Conservation (phyloP, 2,329 filamentous ascomycete genomes). For the Aspergillus tanneri region DNA sequence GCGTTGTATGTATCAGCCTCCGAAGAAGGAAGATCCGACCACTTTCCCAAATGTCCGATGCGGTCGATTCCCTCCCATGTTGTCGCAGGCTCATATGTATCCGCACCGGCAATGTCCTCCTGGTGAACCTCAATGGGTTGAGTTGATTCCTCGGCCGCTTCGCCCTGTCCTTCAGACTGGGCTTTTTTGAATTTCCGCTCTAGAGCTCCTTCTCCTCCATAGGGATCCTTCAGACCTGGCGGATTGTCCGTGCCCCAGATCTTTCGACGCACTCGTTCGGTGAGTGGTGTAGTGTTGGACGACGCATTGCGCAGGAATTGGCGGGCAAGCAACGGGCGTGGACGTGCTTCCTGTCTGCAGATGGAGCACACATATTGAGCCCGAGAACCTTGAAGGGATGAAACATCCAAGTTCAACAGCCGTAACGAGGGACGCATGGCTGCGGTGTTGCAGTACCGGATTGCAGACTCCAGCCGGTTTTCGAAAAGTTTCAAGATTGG, state of each 20-base stretch:
- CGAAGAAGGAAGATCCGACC: conserved; percentile 38
- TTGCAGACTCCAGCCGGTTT: conserved; percentile 4
- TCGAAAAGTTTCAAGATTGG: conserved; percentile 22
- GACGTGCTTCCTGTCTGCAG: conserved; percentile 39
- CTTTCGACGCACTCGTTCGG: conserved; percentile 48
- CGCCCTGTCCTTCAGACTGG: conserved; percentile 16
- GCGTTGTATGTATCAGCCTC: conserved; percentile 41
- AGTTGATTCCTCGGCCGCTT: conserved; percentile 11
- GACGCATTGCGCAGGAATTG: conserved; percentile 40
- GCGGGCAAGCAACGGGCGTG: conserved; percentile 31
- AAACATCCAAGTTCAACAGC: conserved; percentile 38
- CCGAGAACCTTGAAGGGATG: conserved; percentile 27
- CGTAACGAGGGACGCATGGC: conserved; percentile 42
- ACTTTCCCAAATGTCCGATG: conserved; percentile 52
- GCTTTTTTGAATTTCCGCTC: conserved; percentile 27
- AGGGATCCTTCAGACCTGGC: conserved; percentile 51
- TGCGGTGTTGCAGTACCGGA: conserved; percentile 17
- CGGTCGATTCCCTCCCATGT: conserved; percentile 55
- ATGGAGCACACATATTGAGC: conserved; percentile 41
- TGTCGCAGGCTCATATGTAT: conserved; percentile 46
- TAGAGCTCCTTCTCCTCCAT: conserved; percentile 41
- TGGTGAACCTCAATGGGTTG: conserved; percentile 15
- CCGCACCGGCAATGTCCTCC: conserved; percentile 15
- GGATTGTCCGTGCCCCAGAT: conserved; percentile 54
- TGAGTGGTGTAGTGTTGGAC: conserved; percentile 38